phyloP scores from a whole-genome alignment of 2,329 filamentous ascomycete species.

The Rhexocercosporidium sp. region DNA sequence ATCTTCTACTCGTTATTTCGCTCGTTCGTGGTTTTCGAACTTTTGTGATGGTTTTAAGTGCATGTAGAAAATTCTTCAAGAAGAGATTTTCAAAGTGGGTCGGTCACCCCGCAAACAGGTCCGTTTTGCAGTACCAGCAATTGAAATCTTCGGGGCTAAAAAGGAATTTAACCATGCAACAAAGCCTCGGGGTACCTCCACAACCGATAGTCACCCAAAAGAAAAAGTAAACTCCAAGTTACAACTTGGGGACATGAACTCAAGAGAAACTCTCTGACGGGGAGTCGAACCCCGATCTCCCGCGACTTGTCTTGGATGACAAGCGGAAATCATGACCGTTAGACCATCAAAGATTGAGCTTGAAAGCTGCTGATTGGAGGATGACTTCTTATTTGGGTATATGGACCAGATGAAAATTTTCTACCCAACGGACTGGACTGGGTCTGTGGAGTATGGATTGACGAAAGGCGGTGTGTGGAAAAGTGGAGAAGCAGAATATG shows the following conservation, averaged over 20 bases:
- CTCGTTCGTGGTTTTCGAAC: too few species aligned
- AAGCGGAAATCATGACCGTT: slow-evolving; percentile 48
- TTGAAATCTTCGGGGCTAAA: too few species aligned
- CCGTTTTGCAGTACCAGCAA: too few species aligned
- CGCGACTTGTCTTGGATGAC: slow-evolving; percentile 36
- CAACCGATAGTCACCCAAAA: too few species aligned
- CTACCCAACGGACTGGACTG: too few species aligned
- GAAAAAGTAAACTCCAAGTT: slow-evolving; percentile 2
- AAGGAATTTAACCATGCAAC: too few species aligned
- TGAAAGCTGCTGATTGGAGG: background rate
- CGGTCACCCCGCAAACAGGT: background rate
- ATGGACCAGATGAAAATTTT: background rate
- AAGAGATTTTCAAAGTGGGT: slow-evolving; percentile 6
- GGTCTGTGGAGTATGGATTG: too few species aligned
- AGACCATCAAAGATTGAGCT: slow-evolving; percentile 42
- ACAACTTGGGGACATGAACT: slow-evolving; percentile 20
- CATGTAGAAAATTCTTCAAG: background rate
- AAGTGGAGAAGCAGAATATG: background rate
- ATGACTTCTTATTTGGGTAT: background rate
- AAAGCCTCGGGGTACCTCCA: too few species aligned
- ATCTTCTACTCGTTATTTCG: too few species aligned
- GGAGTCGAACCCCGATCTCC: slow-evolving; percentile 33
- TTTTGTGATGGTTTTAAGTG: background rate
- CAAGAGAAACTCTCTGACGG: slow-evolving; percentile 29
- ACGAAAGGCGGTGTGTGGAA: background rate